Evolutionary conservation across 108 stramenopile genomes (phyloP), one percentile per base, ranked within the genome.

Genomic region (Cylindrotheca closterium): DNA sequence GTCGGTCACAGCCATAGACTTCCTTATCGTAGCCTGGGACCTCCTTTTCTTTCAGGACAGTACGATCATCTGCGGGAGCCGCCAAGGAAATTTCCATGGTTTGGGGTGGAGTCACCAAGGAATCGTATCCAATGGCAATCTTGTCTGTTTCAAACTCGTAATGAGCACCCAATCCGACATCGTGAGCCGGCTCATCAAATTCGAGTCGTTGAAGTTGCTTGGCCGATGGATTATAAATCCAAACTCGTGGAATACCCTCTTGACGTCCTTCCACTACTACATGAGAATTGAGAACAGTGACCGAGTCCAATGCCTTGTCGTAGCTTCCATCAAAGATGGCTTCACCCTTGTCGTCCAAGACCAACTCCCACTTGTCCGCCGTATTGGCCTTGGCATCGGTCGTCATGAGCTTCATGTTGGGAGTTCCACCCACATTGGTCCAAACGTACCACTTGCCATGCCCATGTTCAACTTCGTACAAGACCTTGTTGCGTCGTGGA

Each of bases 11-110:
- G 19, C 55, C 79, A 67, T 94, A 98, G 26, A 65, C 25, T 7
- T 75, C 59, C 59, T 83, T 82, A 58, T 96, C 79, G 63, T 96
- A 98, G 30, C 82, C 82, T 7, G 93, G 94, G 18, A 98, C 96
- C 48, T 79, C 56, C 48, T 88, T 79, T 32, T 79, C 74, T 70
- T 98, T 96, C 53, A 98, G 33, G 17, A 89, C 63, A 8, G 42
- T 74, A 25, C 91, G 56, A 54, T 83, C 58, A 59, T 84, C 74
- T 26, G 60, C 55, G 23, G 81, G 75, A 46, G 64, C 58, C 56
- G 70, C 50, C 32, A 91, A 53, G 4, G 80, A 67, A 56, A 91
- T 73, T 7, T 86, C 81, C 17, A 92, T 64, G 27, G 76, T 63
- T 33, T 83, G 71, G 5, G 60, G 74, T 4, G 96, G 96, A 4